These are phyloP conservation scores for Trichoderma cornu-damae DNA, from an alignment of 2,329 filamentous ascomycete species.

Conservation along the genomic window DNA sequence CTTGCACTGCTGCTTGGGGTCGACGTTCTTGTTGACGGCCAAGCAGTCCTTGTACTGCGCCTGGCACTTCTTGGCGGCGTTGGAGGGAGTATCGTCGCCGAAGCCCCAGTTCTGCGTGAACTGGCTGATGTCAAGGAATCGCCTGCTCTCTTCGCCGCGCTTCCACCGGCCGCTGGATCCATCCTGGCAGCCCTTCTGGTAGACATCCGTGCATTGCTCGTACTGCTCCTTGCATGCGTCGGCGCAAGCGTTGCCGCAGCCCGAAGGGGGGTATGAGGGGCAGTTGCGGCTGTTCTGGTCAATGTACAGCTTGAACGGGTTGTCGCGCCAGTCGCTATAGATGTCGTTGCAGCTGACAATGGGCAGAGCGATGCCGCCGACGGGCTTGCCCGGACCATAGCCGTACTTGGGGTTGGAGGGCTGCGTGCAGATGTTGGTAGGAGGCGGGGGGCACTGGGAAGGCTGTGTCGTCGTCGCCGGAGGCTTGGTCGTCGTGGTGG, in stretches of 20 bases:
- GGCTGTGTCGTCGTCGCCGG: constrained; percentile 31
- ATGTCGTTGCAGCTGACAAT: constrained; percentile 52
- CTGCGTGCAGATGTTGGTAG: constrained; percentile 50
- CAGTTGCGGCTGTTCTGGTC: constrained; percentile 40
- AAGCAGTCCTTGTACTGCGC: constrained; percentile 48
- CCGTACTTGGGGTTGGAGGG: constrained; percentile 53
- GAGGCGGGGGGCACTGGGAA: constrained; percentile 39
- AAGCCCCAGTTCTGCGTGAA: constrained; percentile 25
- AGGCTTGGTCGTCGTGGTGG: constrained; percentile 28
- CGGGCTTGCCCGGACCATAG: constrained; percentile 60
- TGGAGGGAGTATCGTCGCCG: constrained; percentile 31
- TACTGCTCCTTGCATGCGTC: constrained; percentile 52
- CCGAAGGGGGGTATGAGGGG: constrained; percentile 38
- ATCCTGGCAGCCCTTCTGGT: constrained; percentile 45
- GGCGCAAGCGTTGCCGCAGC: constrained; percentile 40
- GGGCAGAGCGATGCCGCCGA: constrained; percentile 49
- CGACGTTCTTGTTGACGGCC: constrained; percentile 37
- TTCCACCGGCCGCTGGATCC: constrained; percentile 27
- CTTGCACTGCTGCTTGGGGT: constrained; percentile 37
- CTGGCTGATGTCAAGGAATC: constrained; percentile 5
- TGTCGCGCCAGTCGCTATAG: constrained; percentile 36
- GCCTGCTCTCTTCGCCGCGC: constrained; percentile 25
- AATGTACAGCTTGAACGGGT: constrained; percentile 51
- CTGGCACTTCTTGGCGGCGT: constrained; percentile 40
- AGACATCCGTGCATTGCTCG: constrained; percentile 43